Evolutionary conservation across 768 basidiomycete genomes (phyloP).

Genomic region (Megacollybia marginata): DNA sequence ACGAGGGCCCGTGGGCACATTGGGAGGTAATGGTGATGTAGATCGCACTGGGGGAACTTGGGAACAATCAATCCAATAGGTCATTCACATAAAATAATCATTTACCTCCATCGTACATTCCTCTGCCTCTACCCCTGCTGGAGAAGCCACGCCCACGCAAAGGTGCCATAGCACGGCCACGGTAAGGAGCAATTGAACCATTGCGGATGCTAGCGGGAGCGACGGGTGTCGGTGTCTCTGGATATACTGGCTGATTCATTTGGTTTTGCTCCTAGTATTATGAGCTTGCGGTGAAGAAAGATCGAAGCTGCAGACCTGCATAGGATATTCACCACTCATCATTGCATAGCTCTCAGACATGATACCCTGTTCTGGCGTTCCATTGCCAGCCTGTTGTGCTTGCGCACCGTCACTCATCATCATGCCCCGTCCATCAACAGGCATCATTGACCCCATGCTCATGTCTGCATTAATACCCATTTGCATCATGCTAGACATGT

Average conservation of each 20-base stretch:
- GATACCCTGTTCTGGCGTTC: constrained; percentile 39
- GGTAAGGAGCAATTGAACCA: constrained; percentile 28
- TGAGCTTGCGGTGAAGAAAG: constrained; percentile 12
- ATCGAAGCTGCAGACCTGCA: constrained; percentile 52
- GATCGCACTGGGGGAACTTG: constrained; percentile 46
- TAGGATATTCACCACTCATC: constrained; percentile 66
- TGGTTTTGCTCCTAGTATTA: constrained; percentile 44
- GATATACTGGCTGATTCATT: constrained; percentile 60
- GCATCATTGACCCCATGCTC: constrained; percentile 59
- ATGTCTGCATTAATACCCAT: constrained; percentile 70
- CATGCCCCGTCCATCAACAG: constrained; percentile 31
- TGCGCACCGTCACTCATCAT: constrained; percentile 4
- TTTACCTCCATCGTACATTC: constrained; percentile 32
- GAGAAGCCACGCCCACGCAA: constrained; percentile 37
- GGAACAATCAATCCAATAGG: neutral
- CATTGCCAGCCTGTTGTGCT: constrained; percentile 15
- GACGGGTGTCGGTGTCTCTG: constrained; percentile 40
- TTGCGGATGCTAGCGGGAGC: constrained; percentile 24
- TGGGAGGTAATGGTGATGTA: constrained; percentile 79
- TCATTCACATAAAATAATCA: constrained; percentile 9
- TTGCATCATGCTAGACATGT: constrained; percentile 61
- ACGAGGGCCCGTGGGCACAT: constrained; percentile 81
- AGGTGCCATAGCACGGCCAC: constrained; percentile 27
- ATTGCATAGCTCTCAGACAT: constrained; percentile 56
- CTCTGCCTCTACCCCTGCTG: constrained; percentile 34